Base-by-base conservation (phyloP, 2,329 filamentous ascomycete genomes). In the Tolypocladium sp. region DNA sequence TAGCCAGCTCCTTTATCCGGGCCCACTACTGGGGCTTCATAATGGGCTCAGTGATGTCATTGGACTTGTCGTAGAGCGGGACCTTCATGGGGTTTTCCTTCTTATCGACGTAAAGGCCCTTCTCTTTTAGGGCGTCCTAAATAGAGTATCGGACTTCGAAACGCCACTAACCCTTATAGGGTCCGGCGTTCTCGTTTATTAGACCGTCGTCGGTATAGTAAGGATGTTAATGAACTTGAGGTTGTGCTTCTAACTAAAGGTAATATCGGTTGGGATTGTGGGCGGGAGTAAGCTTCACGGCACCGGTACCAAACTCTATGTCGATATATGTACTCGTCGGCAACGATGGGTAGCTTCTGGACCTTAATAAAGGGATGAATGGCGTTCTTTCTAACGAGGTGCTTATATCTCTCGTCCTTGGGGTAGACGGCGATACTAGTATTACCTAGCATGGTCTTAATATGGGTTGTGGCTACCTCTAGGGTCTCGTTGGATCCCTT, bases 21-120 rank as follows among this genome's bases (percentile, higher is more conserved):
- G n/a, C 83, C 92, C 92, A 99, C 93, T 94, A 97, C 73, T 97
- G 93, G 9, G 93, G 92, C 79, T 96, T 97, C 79, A 97, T 83
- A 49, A 96, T 78, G 4, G 93, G 94, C 76, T 99, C 93, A 66
- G 97, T 95, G 58, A 96, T 82, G 71, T 97, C 94, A 76, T 93
- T 95, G 52, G 90, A 92, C 77, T 92, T 94, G 42, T 83, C 81
- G 72, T 91, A 97, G n/a, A 92, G 77, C 5, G 92, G 92, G 12
- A 97, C 89, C 72, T 88, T 92, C 93, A 97, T 97, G 52, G 92
- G 83, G 73, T 97, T 97, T 73, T 94, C 85, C 76, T 94, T 91
- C 81, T 94, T 95, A 76, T 96, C 93, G 44, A 96, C 91, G 68
- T 91, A 97, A 5, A 97, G 79, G 3, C 91, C 91, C 62, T 87